Conservation (phyloP, 2,329 filamentous ascomycete genomes). For the Trichoderma breve region DNA sequence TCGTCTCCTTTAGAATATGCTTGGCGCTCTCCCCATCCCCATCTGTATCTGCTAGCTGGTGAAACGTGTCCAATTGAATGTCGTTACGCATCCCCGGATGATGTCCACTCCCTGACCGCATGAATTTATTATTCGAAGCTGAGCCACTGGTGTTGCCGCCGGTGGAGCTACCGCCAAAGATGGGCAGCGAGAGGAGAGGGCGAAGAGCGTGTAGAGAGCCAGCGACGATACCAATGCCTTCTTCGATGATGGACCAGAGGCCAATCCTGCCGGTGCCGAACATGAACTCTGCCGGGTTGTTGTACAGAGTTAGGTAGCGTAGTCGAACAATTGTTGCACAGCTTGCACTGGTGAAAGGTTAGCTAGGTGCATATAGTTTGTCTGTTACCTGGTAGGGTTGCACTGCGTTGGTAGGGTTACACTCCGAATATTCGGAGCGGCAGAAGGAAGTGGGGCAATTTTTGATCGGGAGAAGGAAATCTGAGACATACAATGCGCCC, state of each 20-base stretch:
- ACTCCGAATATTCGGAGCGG: too few species aligned
- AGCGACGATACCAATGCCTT: slow-evolving; percentile 14
- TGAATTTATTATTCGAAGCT: slow-evolving; percentile 4
- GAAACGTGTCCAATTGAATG: slow-evolving; percentile 6
- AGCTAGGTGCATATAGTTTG: background rate
- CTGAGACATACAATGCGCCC: slow-evolving; percentile 13
- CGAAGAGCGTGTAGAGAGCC: slow-evolving; percentile 15
- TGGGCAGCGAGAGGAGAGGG: slow-evolving; percentile 4
- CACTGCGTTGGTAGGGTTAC: background rate
- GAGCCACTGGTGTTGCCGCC: background rate
- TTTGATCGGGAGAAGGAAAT: background rate
- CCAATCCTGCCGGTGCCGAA: slow-evolving; percentile 12
- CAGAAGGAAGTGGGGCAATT: background rate
- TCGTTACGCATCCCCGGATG: background rate
- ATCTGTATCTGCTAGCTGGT: slow-evolving; percentile 3
- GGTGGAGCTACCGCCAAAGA: slow-evolving; percentile 1
- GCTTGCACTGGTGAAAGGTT: slow-evolving; percentile 7
- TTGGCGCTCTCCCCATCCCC: slow-evolving; percentile 13
- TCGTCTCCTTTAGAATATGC: slow-evolving; percentile 7
- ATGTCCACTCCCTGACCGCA: background rate
- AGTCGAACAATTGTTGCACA: slow-evolving; percentile 16
- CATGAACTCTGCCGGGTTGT: slow-evolving; percentile 15
- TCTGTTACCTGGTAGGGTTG: background rate
- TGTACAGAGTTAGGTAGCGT: slow-evolving; percentile 9
- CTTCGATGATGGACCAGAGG: slow-evolving; percentile 13